Percentiles rank a stretch among this genome's conserved stretches.
Conservation (phyloP, 2,329 filamentous ascomycete species). For the Neoarthrinium moseri region DNA sequence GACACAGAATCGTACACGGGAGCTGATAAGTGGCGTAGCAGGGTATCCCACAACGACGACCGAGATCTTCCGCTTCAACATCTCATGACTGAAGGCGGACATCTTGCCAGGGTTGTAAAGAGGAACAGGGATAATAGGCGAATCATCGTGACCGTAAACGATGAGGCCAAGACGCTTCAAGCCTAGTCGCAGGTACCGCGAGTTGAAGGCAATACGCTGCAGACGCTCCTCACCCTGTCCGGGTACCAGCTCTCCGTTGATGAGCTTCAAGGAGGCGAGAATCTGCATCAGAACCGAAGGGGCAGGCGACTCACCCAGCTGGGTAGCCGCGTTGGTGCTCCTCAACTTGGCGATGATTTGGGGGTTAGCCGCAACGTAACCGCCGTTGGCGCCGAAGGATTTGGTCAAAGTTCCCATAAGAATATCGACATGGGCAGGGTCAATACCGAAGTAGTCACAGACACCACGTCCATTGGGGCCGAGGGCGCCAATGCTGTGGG, state of each 20-base stretch:
- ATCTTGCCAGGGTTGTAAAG: constrained; percentile 99
- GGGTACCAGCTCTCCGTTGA: constrained; percentile 81
- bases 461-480: constrained; percentile 88
- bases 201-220: constrained; percentile 96
- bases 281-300: constrained; percentile 93
- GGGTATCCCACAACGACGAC: constrained; percentile 97
- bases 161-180: constrained; percentile 97
- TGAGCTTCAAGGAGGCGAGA: constrained; percentile 79
- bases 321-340: constrained; percentile 79
- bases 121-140: constrained; percentile 90
- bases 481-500: constrained; percentile 91
- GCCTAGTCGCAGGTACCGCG: constrained; percentile 93
- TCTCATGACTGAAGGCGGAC: constrained; percentile 96
- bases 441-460: constrained; percentile 94
- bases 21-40: constrained; percentile 91
- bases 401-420: constrained; percentile 98
- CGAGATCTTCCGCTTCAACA: constrained; percentile 96
- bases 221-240: constrained; percentile 95
- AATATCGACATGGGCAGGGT: constrained; percentile 85
- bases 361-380: constrained; percentile 89
- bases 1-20: constrained; percentile 92
- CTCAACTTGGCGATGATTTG: constrained; percentile 89
- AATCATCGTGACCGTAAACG: constrained; percentile 96
- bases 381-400: constrained; percentile 96
- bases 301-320: constrained; percentile 83